Evolutionary conservation across 2,329 filamentous ascomycete genomes (phyloP), one percentile per base, ranked within the genome.

Genomic region (Botrytis deweyae): DNA sequence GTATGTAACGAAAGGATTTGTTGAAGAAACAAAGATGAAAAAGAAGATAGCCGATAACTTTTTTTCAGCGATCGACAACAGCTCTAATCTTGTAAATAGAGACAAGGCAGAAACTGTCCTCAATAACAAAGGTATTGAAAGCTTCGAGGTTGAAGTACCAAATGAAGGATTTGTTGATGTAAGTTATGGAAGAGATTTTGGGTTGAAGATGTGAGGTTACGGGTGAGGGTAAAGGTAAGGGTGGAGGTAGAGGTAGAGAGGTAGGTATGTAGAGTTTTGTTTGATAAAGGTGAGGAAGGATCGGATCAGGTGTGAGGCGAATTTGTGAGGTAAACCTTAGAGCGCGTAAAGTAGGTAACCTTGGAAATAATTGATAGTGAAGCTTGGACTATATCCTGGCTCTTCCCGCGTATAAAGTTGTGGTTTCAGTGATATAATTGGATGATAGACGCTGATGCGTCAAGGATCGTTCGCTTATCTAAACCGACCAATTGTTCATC

Each of bases 81-180:
- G 69, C 68, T 74, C 75, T 72, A 74, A 72, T 66, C 55, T 74
- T 65, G 62, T 52, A 59, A 40, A 67, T 36, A 72, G 29, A 49
- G 63, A 62, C 64, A 70, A 67, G 69, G 70, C 49, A 69, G 59
- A 70, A 55, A 76, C 55, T 72, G 46, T 67, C 65, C 46, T 67
- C 65, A 67, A 55, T 46, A 63, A 70, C 46, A 63, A 70, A 69
- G 46, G 18, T 40, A 29, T 55, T 29, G 46, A n/a, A 36, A 67
- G 65, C 44, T 67, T 55, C 44, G 38, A 67, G 52, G 40, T 6
- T 55, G 65, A 55, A 55, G 65, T 29, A 67, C 65, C 46, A 55
- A 67, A 67, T 55, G 46, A 67, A 55, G 36, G 20, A 36, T 52
- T 40, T 25, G 40, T 38, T 63, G 71, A 70, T 59, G 44, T n/a